These are phyloP conservation scores for Rhodofomes roseus DNA, from an alignment of 1,284 basidiomycete genomes.

Conservation along the genomic window DNA sequence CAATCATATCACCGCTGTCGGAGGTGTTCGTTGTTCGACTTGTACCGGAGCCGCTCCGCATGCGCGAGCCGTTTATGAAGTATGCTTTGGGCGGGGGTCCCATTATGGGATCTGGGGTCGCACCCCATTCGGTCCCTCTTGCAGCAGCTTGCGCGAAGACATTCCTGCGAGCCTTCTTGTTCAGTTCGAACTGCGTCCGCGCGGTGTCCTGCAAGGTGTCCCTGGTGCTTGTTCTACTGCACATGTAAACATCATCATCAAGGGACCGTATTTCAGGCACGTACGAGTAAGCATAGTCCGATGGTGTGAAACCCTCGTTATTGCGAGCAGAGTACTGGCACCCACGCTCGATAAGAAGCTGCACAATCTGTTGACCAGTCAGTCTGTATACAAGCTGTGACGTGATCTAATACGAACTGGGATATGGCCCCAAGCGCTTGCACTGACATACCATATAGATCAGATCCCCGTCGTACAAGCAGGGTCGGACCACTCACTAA, in stretches of 20 bases:
- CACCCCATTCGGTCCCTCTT: constrained; percentile 56
- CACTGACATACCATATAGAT: constrained; percentile 40
- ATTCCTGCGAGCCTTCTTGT: constrained; percentile 67
- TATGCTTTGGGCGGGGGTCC: constrained; percentile 24
- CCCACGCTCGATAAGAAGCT: constrained; percentile 84
- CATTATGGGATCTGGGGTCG: constrained; percentile 28
- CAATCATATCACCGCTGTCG: constrained; percentile 65
- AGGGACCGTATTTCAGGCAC: constrained; percentile 28
- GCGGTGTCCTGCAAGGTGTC: constrained; percentile 78
- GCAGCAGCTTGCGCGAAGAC: constrained; percentile 67
- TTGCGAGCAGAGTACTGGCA: constrained; percentile 82
- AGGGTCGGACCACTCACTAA: constrained; percentile 56
- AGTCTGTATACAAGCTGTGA: constrained; percentile 6
- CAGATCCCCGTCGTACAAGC: constrained; percentile 8
- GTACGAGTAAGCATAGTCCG: constrained; percentile 90
- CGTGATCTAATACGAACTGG: constrained; percentile 44
- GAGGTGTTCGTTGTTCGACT: constrained; percentile 71
- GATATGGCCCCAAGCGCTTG: constrained; percentile 82
- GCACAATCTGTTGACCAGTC: constrained; percentile 60
- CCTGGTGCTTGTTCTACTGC: constrained; percentile 60
- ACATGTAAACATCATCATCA: constrained; percentile 35
- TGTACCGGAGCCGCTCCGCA: constrained; percentile 77
- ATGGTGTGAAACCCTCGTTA: constrained; percentile 86
- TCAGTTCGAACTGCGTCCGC: constrained; percentile 68
- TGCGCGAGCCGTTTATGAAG: constrained; percentile 35